Percentiles rank a stretch among this genome's conserved stretches.
Conservation (phyloP, 495 filamentous ascomycete genomes). For the Poronia punctata region DNA sequence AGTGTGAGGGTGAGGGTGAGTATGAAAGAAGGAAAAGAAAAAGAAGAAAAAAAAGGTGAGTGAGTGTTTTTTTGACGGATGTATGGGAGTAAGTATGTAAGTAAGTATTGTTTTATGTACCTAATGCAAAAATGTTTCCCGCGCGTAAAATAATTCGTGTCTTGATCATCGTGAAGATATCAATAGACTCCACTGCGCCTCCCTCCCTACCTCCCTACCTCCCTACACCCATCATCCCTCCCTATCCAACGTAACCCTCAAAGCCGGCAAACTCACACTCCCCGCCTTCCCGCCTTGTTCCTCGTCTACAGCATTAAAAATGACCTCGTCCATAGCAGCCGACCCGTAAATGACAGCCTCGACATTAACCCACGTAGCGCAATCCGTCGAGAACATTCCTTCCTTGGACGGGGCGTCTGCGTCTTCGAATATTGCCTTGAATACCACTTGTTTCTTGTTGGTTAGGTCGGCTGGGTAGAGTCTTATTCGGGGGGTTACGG, state of each 20-base stretch:
- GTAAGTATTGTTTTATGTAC: too few species aligned
- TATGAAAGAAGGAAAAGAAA: too few species aligned
- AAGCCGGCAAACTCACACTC: slow-evolving; percentile 22
- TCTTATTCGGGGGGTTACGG: slow-evolving; percentile 25
- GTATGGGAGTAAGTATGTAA: too few species aligned
- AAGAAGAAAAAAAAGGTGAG: too few species aligned
- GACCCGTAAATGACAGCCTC: slow-evolving; percentile 24
- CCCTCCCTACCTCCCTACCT: too few species aligned
- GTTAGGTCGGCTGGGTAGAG: slow-evolving; percentile 40
- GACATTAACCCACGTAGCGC: slow-evolving; percentile 21
- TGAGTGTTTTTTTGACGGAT: too few species aligned
- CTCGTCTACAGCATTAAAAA: slow-evolving; percentile 22
- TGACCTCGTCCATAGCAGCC: slow-evolving; percentile 21
- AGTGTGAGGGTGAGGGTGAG: too few species aligned
- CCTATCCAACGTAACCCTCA: slow-evolving; percentile 21
- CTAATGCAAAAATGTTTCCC: too few species aligned
- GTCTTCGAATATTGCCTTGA: slow-evolving; percentile 41
- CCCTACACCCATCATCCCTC: too few species aligned
- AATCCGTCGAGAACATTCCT: slow-evolving; percentile 28
- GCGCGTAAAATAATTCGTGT: too few species aligned
- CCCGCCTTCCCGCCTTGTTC: slow-evolving; percentile 17
- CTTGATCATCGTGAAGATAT: too few species aligned
- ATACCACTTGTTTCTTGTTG: slow-evolving; percentile 25
- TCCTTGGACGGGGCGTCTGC: slow-evolving; percentile 18
- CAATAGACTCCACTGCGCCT: too few species aligned